phyloP scores from a whole-genome alignment of 202 grass and related monocot species.

The Zoysia matrella region DNA sequence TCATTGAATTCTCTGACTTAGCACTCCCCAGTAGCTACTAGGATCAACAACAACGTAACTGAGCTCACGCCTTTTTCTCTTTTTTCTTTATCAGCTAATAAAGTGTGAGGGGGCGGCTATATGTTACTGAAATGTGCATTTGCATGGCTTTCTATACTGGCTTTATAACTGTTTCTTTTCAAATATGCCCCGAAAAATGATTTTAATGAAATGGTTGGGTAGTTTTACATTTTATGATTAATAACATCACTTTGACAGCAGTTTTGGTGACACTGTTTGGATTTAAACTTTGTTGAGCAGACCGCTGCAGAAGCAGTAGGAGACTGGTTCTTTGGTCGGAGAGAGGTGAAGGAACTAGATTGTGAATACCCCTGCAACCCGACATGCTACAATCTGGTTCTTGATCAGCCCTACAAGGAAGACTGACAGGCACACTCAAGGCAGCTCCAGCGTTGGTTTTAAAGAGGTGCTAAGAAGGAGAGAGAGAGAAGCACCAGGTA shows the following conservation, averaged over 20 bases:
- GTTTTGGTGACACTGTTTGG: not conserved
- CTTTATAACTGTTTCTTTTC: not conserved
- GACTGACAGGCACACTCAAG: slow-evolving; percentile 5
- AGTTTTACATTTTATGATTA: not conserved
- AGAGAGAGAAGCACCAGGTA: too few species aligned
- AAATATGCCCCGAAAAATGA: too few species aligned
- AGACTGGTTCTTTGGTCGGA: slow-evolving; percentile 81
- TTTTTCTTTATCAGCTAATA: not conserved
- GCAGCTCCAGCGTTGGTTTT: too few species aligned
- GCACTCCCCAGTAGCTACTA: slow-evolving; percentile 64
- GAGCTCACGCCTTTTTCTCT: not conserved
- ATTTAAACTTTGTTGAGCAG: slow-evolving; percentile 53
- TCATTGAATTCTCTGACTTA: slow-evolving; percentile 64
- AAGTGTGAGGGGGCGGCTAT: not conserved
- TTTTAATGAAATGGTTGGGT: not conserved
- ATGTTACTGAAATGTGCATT: not conserved
- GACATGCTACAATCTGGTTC: slow-evolving; percentile 68
- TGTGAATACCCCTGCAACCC: slow-evolving; percentile 81
- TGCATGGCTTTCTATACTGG: not conserved
- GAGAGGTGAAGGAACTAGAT: slow-evolving; percentile 74
- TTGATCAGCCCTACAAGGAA: slow-evolving; percentile 56
- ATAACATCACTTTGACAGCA: not conserved
- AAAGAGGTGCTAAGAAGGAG: too few species aligned
- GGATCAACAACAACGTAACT: slow-evolving; percentile 74
- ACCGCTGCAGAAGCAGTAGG: slow-evolving; percentile 79